Evolutionary conservation across 1,284 basidiomycete species (phyloP), one percentile per base, ranked within the genome.

Genomic region (Cutaneotrichosporon cutaneum): DNA sequence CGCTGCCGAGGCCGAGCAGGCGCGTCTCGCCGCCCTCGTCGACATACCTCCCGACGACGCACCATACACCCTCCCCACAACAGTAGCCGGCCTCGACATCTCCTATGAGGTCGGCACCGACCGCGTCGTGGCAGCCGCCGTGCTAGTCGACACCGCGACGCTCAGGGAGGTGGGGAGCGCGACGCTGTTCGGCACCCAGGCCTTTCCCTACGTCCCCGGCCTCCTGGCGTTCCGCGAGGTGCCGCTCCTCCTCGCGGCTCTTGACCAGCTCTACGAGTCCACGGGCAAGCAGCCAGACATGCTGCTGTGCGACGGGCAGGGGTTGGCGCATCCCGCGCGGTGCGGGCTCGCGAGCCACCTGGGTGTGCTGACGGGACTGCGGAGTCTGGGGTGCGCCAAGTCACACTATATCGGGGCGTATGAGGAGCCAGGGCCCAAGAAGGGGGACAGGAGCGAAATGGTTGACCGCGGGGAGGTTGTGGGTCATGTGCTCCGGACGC

Each of bases 321-420:
- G 56, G 3, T 10, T 58, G 2, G 56, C 56, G 2, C 56, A 58
- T 26, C 56, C 56, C 11, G 56, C 47, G 10, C 47, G 56, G 4
- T 58, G 56, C n/a, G 56, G 56, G 9, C 56, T 58, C 27, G 56
- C 56, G 5, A 50, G n/a, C 33, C 56, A 58, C 24, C 33, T 58
- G 1, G 56, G 56, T 22, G 56, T 58, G 13, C 56, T 51, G 0
- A 48, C 47, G 9, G 33, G 30, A 10, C 33, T 51, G 16, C 56
- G 45, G 24, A 39, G 33, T 2, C 26, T 58, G 14, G 56, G 56
- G 5, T 27, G 45, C 9, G 56, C 56, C 9, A 58, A 58, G 47
- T 36, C 45, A 1, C 56, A 58, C 24, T 58, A 58, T 26, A 13
- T 50, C 4, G 56, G 56, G 4, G 47, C 14, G 16, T 51, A 51